Base-by-base conservation (phyloP, 2,329 filamentous ascomycete species). In the Coleophoma cylindrospora region DNA sequence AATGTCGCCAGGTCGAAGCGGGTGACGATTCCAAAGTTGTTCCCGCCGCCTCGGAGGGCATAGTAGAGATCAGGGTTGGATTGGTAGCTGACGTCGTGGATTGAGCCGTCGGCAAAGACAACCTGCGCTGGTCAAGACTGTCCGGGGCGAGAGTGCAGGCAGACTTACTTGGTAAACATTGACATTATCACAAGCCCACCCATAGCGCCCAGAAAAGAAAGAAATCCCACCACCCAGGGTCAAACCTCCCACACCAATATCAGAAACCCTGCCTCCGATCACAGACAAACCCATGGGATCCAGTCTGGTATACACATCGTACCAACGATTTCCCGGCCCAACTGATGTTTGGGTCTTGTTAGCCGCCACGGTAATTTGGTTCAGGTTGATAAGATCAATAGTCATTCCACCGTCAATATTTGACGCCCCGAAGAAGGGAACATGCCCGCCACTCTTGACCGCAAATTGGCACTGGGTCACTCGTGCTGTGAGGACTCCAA, bases 11-110 rank as follows among this genome's bases (percentile, higher is more conserved):
- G 21, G 11, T 70, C 59, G 56, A 74, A 76, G 11, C 66, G 66
- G 9, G 74, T 74, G 10, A 76, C 70, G 53, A 77, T 69, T 14
- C 77, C 79, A 54, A 75, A 80, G 59, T 78, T 80, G 61, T 74
- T 78, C 14, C 74, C 73, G 17, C 80, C 79, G 8, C 79, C 80
- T 49, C 74, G 74, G 5, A 83, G 69, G 0, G 74, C 76, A 55
- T 67, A 68, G 64, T 69, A 81, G 10, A 83, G 66, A 48, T 81
- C 77, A 0, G 68, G 52, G 53, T 81, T 64, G 12, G 47, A 21
- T 0, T 77, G 76, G 47, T 78, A 40, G 19, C 49, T 49, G 13
- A 43, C 51, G 13, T 45, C 45, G 17, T 44, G 44, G 40, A 49
- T 48, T n/a, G 49, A 37, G n/a, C 53, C 50, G 21, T 43, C 74